Percentiles rank a stretch among this genome's conserved stretches.
Evolutionary conservation across 306 rosid species (phyloP).

Genomic region (Trifolium subterraneum): DNA sequence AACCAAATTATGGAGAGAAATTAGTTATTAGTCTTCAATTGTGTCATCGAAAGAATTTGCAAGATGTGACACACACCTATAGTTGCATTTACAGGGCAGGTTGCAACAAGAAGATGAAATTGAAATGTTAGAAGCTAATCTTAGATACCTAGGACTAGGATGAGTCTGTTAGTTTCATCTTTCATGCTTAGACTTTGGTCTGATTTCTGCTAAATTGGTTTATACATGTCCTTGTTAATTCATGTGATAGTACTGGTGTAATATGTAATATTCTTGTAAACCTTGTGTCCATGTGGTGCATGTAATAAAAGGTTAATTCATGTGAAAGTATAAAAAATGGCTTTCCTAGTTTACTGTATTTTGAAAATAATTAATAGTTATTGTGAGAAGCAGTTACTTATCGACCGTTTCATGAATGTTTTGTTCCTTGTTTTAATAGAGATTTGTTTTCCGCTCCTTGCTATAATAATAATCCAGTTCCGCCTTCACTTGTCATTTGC

Average conservation of each 20-base stretch:
- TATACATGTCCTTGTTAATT: conserved; percentile 2
- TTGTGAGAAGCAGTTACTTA: not conserved
- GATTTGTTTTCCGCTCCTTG: not conserved
- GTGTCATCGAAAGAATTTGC: conserved; percentile 21
- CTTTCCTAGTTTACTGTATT: not conserved
- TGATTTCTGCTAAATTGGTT: conserved; percentile 20
- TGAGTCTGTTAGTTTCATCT: too few species aligned
- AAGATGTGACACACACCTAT: not conserved
- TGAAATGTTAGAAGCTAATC: conserved; percentile 7
- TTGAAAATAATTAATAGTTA: not conserved
- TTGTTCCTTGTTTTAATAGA: not conserved
- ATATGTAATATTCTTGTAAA: not conserved
- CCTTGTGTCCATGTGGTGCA: not conserved
- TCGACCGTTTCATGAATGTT: conserved; percentile 13
- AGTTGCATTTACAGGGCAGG: not conserved
- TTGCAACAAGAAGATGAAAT: not conserved
- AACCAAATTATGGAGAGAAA: conserved; percentile 10
- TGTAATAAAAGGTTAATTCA: conserved; percentile 16
- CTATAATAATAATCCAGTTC: conserved; percentile 16
- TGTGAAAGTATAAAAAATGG: conserved; percentile 6
- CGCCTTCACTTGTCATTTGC: conserved; percentile 8
- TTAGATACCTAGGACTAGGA: too few species aligned
- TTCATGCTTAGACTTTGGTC: conserved; percentile 19
- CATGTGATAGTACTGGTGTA: conserved; percentile 4
- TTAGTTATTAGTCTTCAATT: not conserved